Evolutionary conservation across 345 rosid species (phyloP), one percentile per base, ranked within the genome.

Genomic region (Populus ilicifolia): DNA sequence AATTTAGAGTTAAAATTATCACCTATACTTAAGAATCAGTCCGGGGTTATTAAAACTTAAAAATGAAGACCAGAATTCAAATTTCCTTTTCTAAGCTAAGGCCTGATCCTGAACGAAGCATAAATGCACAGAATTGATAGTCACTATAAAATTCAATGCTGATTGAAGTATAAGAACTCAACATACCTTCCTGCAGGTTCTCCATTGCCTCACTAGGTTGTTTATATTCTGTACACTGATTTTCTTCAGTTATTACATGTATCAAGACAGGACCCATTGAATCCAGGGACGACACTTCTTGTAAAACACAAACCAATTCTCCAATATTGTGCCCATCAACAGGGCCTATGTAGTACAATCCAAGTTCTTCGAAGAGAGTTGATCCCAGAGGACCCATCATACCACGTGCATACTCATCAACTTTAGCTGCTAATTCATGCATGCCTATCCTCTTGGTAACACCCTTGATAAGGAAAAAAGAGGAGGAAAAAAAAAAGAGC

Each of bases 331-430:
- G 97, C 46, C 98, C 98, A 83, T 94, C 97, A 76, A 94, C 90
- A 74, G 98, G 98, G 71, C 98, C 98, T 75, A 93, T 90, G 84
- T 91, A 93, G 80, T 93, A 93, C 83, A 94, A 74, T 36, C 97
- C 98, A 70, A 93, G 97, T 83, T 94, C 98, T 74, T 94, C 98
- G 76, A 93, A 94, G 46, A 94, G 97, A 70, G 97, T 94, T 69
- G 98, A 82, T 77, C 98, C 98, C 14, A 74, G 82, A 67, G 98
- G 97, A 83, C 98, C 97, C 33, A 94, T 84, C 97, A 94, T 85
- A 83, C 98, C 98, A 79, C 98, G 97, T 30, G 97, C 95, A 85
- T 90, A 94, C 88, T 94, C 97, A 81, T 94, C 98, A 63, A 94
- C 90, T 88, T 94, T 93, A 80, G 98, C 98, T 44, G 98, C 97